Evolutionary conservation across 108 stramenopile species (phyloP), one percentile per base, ranked within the genome.

Genomic region (Skeletonema tropicum): DNA sequence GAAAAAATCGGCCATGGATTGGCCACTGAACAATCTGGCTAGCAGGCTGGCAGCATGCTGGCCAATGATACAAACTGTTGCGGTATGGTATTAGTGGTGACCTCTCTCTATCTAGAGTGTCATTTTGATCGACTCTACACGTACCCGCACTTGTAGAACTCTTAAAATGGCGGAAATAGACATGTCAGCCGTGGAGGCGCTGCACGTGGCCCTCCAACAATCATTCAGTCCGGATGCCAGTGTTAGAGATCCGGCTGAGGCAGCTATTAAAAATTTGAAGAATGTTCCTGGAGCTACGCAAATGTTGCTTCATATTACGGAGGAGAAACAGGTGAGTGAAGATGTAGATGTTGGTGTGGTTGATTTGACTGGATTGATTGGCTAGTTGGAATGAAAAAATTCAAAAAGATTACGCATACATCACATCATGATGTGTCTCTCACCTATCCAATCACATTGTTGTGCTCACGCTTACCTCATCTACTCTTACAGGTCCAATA

Each of bases 171-270:
- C 21, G 23, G 52, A 55, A 9, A 42, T 76, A 19, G 39, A 68
- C 66, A 74, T 74, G 74, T 83, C 85, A 73, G 76, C 89, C 60
- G 87, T 88, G 64, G 94, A 96, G 80, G 83, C 88, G 64, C 84
- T 96, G 4, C 94, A 96, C 72, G 79, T 96, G 62, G 89, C 92
- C 15, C 66, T 96, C 29, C 94, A 96, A 73, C 94, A 96, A 75
- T 96, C 94, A 19, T 96, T 96, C 76, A 88, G 88, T 59, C 89
- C 94, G 26, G 92, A 93, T 78, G 83, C 76, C 17, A 77, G 60
- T 41, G 79, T 93, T 68, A 90, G 94, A 36, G 84, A 74, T 48
- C 90, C 92, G 17, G 94, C 94, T 38, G 94, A 96, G 79, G 87
- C 83, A 48, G 72, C 87, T 26, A 92, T 96, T 38, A 89, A 90